A percentile compares a stretch with the other conserved stretches of the same genome.
These are phyloP conservation scores for Paracoccidioides lutzii DNA, from an alignment of 2,329 filamentous ascomycete species.

Conservation along the genomic window DNA sequence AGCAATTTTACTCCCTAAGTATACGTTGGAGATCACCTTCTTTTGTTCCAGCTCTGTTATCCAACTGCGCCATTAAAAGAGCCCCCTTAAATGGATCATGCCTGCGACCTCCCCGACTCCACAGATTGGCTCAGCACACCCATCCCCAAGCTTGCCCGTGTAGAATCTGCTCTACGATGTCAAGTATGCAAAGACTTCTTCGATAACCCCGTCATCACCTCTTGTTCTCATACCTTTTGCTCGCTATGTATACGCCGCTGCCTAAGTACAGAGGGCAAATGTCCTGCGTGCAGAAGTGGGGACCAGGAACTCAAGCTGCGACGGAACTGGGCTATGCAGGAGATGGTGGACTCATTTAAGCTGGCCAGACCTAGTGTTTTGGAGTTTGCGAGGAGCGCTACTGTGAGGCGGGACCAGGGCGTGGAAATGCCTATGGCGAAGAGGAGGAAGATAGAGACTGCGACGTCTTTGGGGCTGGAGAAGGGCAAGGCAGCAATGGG, in stretches of 20 bases:
- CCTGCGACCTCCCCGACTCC: slow-evolving; percentile 31
- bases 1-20: too few species aligned
- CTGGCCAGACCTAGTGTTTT: slow-evolving; percentile 51
- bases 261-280: slow-evolving; percentile 70
- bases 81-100: slow-evolving; percentile 20
- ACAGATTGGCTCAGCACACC: slow-evolving; percentile 39
- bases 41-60: not conserved
- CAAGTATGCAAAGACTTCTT: slow-evolving; percentile 98
- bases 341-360: slow-evolving; percentile 68
- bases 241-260: slow-evolving; percentile 86
- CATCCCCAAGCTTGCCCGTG: slow-evolving; percentile 29
- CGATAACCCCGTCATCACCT: slow-evolving; percentile 84
- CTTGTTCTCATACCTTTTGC: slow-evolving; percentile 92
- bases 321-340: slow-evolving; percentile 72
- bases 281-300: slow-evolving; percentile 63
- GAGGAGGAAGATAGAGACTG: slow-evolving; percentile 22
- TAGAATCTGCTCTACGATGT: slow-evolving; percentile 81
- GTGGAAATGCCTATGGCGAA: slow-evolving; percentile 18
- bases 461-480: slow-evolving; percentile 9
- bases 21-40: slow-evolving; percentile 5
- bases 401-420: slow-evolving; percentile 22
- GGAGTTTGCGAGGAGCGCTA: slow-evolving; percentile 43
- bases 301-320: slow-evolving; percentile 78
- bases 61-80: not conserved
- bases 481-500: slow-evolving; percentile 29